These are phyloP conservation scores for Byssochlamys sp. DNA, from an alignment of 2,329 filamentous ascomycete genomes.

Conservation along the genomic window DNA sequence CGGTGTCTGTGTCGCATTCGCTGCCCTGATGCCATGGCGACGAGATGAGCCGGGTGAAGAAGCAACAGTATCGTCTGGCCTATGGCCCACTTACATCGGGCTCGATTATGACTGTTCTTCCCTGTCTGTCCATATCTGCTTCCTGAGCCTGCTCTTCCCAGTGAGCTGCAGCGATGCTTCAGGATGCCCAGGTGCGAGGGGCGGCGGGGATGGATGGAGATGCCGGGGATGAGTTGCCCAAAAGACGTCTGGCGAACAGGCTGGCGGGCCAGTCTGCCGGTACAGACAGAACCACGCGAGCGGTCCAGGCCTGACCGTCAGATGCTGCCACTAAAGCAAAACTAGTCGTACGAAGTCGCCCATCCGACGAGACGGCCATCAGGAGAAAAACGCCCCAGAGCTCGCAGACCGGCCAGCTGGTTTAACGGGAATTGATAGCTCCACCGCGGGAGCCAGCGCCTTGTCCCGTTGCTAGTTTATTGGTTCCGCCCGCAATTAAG, in stretches of 20 bases:
- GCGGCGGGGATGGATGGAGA: neutral
- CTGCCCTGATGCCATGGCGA: neutral
- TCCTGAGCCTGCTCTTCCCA: neutral
- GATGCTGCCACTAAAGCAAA: neutral
- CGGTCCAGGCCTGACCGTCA: neutral
- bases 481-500: neutral
- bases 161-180: neutral
- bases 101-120: neutral
- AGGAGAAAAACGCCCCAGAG: neutral
- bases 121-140: neutral
- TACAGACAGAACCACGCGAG: neutral
- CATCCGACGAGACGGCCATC: neutral
- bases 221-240: neutral
- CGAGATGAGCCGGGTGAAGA: neutral
- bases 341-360: neutral
- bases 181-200: neutral
- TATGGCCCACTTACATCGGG: neutral
- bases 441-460: neutral
- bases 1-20: neutral
- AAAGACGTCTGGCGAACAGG: neutral
- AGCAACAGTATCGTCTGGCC: neutral
- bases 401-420: neutral
- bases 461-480: neutral
- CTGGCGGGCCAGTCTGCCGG: neutral
- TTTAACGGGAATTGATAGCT: neutral